Conservation (phyloP, 179 eudicot genomes). For the Beta lomatogona region DNA sequence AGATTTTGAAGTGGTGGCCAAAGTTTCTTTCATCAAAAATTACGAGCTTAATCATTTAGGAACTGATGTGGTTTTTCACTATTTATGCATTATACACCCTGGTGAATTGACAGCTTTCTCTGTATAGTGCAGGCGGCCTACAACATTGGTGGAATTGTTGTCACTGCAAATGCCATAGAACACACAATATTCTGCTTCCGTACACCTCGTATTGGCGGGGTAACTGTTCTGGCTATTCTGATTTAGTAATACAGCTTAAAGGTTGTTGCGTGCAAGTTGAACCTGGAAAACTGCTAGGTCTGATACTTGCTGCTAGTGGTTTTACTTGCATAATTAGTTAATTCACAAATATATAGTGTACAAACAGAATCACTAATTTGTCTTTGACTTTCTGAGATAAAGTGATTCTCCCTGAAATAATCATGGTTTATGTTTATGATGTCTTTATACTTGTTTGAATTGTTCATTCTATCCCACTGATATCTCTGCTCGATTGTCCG, state of each 20-base stretch:
- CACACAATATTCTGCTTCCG: slow-evolving; percentile 79
- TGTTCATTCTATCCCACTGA: neutral
- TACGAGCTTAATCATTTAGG: slow-evolving; percentile 1
- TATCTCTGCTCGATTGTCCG: neutral
- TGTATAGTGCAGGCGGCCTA: slow-evolving; percentile 91
- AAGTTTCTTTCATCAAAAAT: neutral
- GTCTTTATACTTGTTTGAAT: neutral
- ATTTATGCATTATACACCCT: neutral
- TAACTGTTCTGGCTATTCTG: slow-evolving; percentile 34
- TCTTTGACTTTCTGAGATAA: neutral
- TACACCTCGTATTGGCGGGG: slow-evolving; percentile 81
- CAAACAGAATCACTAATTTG: neutral
- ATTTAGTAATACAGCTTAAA: neutral
- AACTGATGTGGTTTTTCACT: neutral
- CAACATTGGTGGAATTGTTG: slow-evolving; percentile 69
- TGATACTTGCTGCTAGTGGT: neutral
- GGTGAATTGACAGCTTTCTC: slow-evolving; percentile 36
- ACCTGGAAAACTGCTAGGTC: neutral
- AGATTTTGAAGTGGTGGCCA: neutral
- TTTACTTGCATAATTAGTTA: neutral
- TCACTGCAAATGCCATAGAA: slow-evolving; percentile 82
- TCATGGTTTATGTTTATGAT: neutral
- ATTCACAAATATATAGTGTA: neutral
- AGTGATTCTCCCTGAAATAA: neutral
- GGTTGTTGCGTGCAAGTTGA: neutral